Evolutionary conservation across 202 grass and related monocot genomes (phyloP), one percentile per base, ranked within the genome.

Genomic region (Panicum hallii): DNA sequence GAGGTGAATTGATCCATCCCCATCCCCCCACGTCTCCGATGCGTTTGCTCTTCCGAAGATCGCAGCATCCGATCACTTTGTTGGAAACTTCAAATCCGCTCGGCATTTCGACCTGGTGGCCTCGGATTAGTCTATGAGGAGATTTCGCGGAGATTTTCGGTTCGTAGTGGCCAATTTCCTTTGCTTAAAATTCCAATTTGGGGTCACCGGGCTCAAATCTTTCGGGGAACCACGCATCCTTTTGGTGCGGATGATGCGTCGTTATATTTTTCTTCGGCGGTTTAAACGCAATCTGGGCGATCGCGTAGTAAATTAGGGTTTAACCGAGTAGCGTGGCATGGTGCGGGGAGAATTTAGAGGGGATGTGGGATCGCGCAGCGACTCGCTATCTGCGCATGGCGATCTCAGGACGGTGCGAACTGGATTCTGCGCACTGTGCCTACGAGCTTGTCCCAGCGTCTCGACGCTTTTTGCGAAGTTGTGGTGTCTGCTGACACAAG

Each of bases 1-100:
- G 46, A 22, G n/a, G 77, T 78, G 40, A 44, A 57, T 64, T 56
- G 58, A 65, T 79, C 74, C 45, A 73, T 17, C 28, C 72, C 77
- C 6, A 16, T 13, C 6, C 47, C 61, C 28, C 3, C 10, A 46
- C 41, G 7, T 55, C 49, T 42, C 82, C 75, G 60, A 67, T 36
- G 48, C 38, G 23, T 17, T 17, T 20, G 22, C 16, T 45, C 81
- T 16, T 75, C 47, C 64, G 19, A 26, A 26, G 26, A 42, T 41
- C 19, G 3, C 11, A 11, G 11, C 8, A 12, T 70, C 56, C 12
- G 66, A 34, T 57, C 8, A 30, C 13, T 64, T 12, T 13, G 56
- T 64, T 74, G 11, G 30, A 32, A 47, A 42, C 64, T 74, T 63
- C 13, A 36, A 55, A 44, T 32, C 14, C 46, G 70, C 20, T 52